A percentile compares a stretch with the other conserved stretches of the same genome.
Evolutionary conservation across 2,329 filamentous ascomycete genomes (phyloP).

Genomic region (Eutypa lata): DNA sequence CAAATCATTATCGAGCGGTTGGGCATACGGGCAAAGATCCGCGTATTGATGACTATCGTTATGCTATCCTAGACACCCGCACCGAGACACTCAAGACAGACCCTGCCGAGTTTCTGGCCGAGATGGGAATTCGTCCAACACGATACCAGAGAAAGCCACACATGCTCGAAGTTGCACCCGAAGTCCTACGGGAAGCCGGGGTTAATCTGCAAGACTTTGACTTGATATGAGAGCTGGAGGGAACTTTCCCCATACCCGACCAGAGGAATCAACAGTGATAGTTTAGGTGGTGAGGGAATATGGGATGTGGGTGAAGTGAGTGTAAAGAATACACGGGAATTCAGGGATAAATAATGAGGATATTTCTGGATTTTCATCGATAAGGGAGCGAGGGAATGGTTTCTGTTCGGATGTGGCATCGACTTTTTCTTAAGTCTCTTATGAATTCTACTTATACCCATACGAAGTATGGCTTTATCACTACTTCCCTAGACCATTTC

Average conservation of each 20-base stretch:
- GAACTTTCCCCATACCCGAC: neutral
- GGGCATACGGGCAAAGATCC: neutral
- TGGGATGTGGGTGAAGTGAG: too few relatives aligned
- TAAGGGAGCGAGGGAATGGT: too few relatives aligned
- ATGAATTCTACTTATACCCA: too few relatives aligned
- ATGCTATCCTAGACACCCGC: neutral
- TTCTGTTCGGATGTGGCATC: too few relatives aligned
- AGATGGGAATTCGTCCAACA: neutral
- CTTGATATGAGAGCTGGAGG: neutral
- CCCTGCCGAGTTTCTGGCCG: neutral
- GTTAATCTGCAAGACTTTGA: neutral
- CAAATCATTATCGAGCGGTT: neutral
- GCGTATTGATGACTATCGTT: neutral
- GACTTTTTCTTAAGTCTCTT: too few relatives aligned
- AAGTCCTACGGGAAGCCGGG: neutral
- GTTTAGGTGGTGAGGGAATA: neutral
- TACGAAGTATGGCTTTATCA: too few relatives aligned
- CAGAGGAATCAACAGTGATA: neutral
- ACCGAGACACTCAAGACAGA: neutral
- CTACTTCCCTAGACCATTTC: too few relatives aligned
- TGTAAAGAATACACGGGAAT: too few relatives aligned
- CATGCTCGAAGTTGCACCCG: neutral
- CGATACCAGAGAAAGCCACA: neutral
- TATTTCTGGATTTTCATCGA: too few relatives aligned
- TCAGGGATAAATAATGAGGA: too few relatives aligned